Evolutionary conservation across 2,329 filamentous ascomycete genomes (phyloP).

Genomic region (Passalora sequoiae): DNA sequence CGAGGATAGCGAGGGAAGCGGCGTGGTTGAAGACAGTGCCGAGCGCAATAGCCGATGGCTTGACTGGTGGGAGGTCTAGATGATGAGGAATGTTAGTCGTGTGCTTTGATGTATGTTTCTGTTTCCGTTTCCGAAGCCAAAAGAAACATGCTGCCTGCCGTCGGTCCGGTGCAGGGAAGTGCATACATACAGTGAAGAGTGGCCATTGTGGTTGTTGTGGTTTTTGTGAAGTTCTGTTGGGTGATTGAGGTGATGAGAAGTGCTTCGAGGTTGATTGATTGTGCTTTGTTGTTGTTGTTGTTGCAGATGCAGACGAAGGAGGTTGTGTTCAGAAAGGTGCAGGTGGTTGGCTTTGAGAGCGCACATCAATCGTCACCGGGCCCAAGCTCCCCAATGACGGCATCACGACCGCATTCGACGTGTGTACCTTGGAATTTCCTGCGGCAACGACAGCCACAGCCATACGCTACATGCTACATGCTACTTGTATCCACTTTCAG

Average conservation of each 20-base stretch:
- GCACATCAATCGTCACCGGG: too few relatives aligned
- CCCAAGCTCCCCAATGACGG: too few relatives aligned
- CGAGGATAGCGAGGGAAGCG: constrained; percentile 78
- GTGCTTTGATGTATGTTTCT: background rate
- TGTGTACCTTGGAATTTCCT: too few relatives aligned
- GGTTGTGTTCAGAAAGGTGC: background rate
- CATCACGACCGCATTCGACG: too few relatives aligned
- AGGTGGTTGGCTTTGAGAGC: too few relatives aligned
- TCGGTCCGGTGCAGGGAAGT: background rate
- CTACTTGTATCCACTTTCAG: too few relatives aligned
- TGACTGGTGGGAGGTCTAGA: constrained; percentile 71
- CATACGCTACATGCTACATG: too few relatives aligned
- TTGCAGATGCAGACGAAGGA: too few relatives aligned
- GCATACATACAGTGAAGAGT: constrained; percentile 53
- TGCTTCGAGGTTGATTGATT: constrained; percentile 5
- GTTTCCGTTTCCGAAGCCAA: constrained; percentile 1
- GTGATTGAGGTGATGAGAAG: constrained; percentile 9
- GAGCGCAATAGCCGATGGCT: constrained; percentile 95
- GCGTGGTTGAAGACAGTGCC: constrained; percentile 95
- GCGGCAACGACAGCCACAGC: too few relatives aligned
- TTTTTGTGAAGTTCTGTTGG: constrained; percentile 9
- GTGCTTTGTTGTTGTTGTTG: background rate
- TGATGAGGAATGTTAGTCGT: constrained; percentile 13
- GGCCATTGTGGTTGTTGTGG: constrained; percentile 51
- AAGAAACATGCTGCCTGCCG: constrained; percentile 6